Percentiles rank a stretch among this genome's conserved stretches.
Conservation (phyloP, 148 eudicot species). For the Mesembryanthemum crystallinum region DNA sequence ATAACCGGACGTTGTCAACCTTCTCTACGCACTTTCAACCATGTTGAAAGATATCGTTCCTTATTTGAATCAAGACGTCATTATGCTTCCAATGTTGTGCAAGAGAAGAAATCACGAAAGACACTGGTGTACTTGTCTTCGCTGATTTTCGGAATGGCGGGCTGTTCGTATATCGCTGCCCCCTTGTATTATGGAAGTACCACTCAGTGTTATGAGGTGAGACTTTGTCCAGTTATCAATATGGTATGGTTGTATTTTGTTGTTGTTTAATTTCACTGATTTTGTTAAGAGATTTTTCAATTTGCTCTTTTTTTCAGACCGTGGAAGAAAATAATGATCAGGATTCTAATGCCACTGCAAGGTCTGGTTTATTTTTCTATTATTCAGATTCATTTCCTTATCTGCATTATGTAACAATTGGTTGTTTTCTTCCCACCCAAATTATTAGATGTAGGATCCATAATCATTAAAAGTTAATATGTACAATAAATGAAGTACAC, state of each 20-base stretch:
- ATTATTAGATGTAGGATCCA: too few species aligned
- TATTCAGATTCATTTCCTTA: not conserved
- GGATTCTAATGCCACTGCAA: conserved; percentile 61
- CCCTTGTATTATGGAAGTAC: conserved; percentile 95
- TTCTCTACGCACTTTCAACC: conserved; percentile 20
- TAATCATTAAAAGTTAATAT: not conserved
- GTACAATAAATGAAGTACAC: not conserved
- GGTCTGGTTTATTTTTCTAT: conserved; percentile 35
- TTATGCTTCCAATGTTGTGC: conserved; percentile 51
- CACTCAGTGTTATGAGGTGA: conserved; percentile 83
- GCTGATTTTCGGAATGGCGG: conserved; percentile 88
- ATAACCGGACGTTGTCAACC: conserved; percentile 23
- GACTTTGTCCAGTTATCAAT: conserved; percentile 8
- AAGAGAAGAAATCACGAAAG: conserved; percentile 66
- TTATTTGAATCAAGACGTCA: conserved; percentile 31
- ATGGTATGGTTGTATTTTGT: not conserved
- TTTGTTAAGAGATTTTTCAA: not conserved
- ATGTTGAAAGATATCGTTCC: conserved; percentile 19
- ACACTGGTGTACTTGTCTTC: conserved; percentile 75
- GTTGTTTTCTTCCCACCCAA: not conserved
- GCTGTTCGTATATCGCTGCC: conserved; percentile 76
- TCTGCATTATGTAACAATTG: not conserved
- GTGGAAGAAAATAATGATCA: conserved; percentile 95
- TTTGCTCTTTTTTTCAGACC: conserved; percentile 41
- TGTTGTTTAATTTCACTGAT: not conserved